Evolutionary conservation across 2,329 filamentous ascomycete genomes (phyloP).

Genomic region (Chrysoporthe cubensis): DNA sequence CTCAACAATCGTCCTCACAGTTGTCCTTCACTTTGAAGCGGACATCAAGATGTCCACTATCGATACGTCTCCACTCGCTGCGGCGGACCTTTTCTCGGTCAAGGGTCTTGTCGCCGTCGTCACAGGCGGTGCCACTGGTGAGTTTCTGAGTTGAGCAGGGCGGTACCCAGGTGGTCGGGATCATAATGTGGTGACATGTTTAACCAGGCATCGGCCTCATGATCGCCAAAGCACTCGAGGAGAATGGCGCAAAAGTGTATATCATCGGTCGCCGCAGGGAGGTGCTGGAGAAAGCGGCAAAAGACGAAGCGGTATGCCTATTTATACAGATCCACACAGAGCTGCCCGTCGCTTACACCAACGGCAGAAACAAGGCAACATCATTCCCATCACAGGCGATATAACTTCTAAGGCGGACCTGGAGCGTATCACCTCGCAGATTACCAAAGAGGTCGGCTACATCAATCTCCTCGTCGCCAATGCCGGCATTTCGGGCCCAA

Average conservation of each 20-base stretch:
- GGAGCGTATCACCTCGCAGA: slow-evolving; percentile 56
- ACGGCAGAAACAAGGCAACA: slow-evolving; percentile 36
- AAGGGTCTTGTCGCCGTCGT: slow-evolving; percentile 24
- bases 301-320: slow-evolving; percentile 19
- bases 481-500: slow-evolving; percentile 51
- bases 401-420: slow-evolving; percentile 48
- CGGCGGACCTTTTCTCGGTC: slow-evolving; percentile 23
- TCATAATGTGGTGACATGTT: neutral
- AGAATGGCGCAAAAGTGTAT: slow-evolving; percentile 48
- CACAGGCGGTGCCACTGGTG: slow-evolving; percentile 27
- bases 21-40: too few relatives aligned
- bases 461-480: slow-evolving; percentile 60
- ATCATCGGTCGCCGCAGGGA: slow-evolving; percentile 48
- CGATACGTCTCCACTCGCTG: slow-evolving; percentile 11
- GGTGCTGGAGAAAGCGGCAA: slow-evolving; percentile 42
- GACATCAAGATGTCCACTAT: neutral
- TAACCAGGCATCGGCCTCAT: slow-evolving; percentile 34
- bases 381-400: slow-evolving; percentile 37
- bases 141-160: neutral
- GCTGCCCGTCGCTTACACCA: neutral
- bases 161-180: neutral
- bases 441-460: slow-evolving; percentile 59
- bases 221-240: slow-evolving; percentile 22
- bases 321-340: too few relatives aligned
- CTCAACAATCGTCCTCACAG: too few relatives aligned